Evolutionary conservation across 2,329 filamentous ascomycete species (phyloP), one percentile per base, ranked within the genome.

Genomic region (Colletotrichum chrysophilum): DNA sequence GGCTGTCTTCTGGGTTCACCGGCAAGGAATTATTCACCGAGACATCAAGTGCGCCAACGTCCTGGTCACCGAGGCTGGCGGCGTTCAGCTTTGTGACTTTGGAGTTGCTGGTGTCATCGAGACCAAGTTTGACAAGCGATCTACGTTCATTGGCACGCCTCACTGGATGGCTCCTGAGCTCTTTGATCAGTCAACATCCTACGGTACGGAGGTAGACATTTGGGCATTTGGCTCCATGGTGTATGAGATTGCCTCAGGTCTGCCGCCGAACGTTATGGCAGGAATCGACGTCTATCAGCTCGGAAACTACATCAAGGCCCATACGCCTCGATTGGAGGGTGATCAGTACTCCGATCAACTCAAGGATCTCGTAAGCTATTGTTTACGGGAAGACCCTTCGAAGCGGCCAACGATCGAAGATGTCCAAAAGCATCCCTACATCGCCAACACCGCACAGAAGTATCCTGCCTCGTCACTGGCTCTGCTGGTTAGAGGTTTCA

Each of bases 91-190:
- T 38, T 96, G 94, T 81, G 95, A 97, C 82, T 97, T 97, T 83
- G 95, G 95, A 78, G 94, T 97, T 64, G 94, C 95, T 34, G 94
- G 94, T 60, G 91, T 95, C 62, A 91, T 96, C 72, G 94, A 96
- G 81, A 93, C 89, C 56, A 93, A 94, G 78, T 89, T 93, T 70
- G 93, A 94, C 79, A 97, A 97, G 84, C 89, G 94, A 69, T 93
- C 93, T 5, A 96, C 95, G 1, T 93, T 96, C 65, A 94, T 96
- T 71, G 95, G 95, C 26, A 97, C 95, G 0, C 93, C 93, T 4
- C 93, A 96, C 83, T 97, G 94, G 94, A 96, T 97, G 94, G 94
- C 95, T 0, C 94, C 94, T 0, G 95, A 97, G 80, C 88, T 96
- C 14, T 93, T 94, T 79, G 91, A 93, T 73, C 88, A 90, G 48